Base-by-base conservation (phyloP, 1,284 basidiomycete species). In the Phlebopus sp. region DNA sequence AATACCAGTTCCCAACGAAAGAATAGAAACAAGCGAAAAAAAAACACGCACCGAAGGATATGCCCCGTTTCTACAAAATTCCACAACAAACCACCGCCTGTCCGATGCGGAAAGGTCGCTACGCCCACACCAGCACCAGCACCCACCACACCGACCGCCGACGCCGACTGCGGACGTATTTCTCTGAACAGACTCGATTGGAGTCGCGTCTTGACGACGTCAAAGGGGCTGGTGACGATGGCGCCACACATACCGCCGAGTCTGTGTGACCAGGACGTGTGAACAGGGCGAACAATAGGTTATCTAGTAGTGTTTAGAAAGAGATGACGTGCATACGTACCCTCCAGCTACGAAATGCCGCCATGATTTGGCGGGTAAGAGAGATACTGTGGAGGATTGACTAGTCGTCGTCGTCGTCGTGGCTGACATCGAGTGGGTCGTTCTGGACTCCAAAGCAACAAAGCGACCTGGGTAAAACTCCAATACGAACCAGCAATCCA, bases 171-270 rank as follows among this genome's bases (percentile, higher is more conserved):
- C 2, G 72, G 55, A 40, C 76, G 75, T 50, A 80, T 81, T 58
- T 84, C 78, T 40, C 76, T 75, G 67, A 95, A 97, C 34, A 97
- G 71, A 69, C 88, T 87, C 0, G 93, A 97, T 70, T 99, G 96
- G 9, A 99, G 74, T 4, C 96, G 85, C 23, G 97, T 99, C 72
- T 99, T 99, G 57, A 99, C 95, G 23, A 99, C 92, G 68, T 99
- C 96, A 58, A 99, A 94, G 0, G 96, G 96, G 31, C 92, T 93
- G 0, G 96, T 99, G 8, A 98, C 87, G 55, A 97, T 90, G 9
- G 94, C 94, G 37, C 96, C 97, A 62, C 92, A 92, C 95, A 99
- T 97, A 19, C 96, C 96, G 15, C 96, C 97, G 9, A 96, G 73
- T 25, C 95, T 96, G 56, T 51, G 31, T 38, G 15, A 15, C 4